These are phyloP conservation scores for Volvariella surrecta DNA, from an alignment of 1,284 basidiomycete genomes.

Conservation along the genomic window DNA sequence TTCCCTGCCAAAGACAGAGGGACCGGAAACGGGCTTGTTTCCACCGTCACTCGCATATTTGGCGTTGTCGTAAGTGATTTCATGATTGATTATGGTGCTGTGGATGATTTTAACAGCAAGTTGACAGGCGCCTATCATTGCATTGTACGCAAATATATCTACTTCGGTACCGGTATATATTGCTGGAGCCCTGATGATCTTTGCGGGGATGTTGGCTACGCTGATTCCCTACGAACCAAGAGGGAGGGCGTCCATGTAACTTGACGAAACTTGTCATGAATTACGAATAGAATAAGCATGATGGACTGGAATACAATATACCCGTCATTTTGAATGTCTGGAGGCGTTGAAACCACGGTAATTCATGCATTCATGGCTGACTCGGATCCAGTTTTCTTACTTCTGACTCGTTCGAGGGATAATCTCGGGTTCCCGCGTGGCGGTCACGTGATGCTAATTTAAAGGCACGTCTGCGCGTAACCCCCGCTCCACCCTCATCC, in stretches of 20 bases:
- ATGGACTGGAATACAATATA: too few relatives aligned
- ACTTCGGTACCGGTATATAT: conserved; percentile 68
- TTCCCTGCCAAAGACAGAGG: conserved; percentile 68
- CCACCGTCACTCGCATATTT: conserved; percentile 53
- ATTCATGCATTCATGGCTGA: too few relatives aligned
- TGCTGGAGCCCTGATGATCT: conserved; percentile 55
- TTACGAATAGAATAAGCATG: too few relatives aligned
- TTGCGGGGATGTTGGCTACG: conserved; percentile 51
- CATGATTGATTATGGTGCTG: background rate
- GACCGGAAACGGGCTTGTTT: conserved; percentile 61
- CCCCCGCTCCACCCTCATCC: background rate
- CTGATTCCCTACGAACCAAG: conserved; percentile 67
- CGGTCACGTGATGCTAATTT: too few relatives aligned
- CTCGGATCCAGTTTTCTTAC: too few relatives aligned
- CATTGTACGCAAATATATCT: conserved; percentile 48
- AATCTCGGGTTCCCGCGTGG: too few relatives aligned
- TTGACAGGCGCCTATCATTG: conserved; percentile 54
- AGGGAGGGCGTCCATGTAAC: conserved; percentile 53
- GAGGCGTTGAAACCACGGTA: too few relatives aligned
- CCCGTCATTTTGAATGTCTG: too few relatives aligned
- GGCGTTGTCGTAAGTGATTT: conserved; percentile 43
- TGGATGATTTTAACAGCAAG: background rate
- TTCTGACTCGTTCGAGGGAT: too few relatives aligned
- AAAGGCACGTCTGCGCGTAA: too few relatives aligned
- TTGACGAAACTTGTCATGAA: too few relatives aligned